Conservation (phyloP, 371 early-diverging fungal species). For the Spraguea lophii region DNA sequence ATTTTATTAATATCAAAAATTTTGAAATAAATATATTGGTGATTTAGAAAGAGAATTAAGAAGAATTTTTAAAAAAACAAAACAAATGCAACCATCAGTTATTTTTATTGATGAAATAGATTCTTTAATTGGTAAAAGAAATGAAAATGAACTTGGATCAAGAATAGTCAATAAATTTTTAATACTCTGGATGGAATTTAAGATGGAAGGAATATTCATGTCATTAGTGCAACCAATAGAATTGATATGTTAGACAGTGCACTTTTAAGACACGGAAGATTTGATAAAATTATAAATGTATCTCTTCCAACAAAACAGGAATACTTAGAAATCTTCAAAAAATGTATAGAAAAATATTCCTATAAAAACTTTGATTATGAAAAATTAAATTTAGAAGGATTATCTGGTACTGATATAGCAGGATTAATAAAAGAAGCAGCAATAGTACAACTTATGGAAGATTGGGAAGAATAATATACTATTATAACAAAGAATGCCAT, state of each 20-base stretch:
- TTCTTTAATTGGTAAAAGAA: constrained; percentile 62
- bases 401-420: constrained; percentile 43
- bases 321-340: constrained; percentile 44
- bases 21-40: constrained; percentile 99
- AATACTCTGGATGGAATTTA: constrained; percentile 93
- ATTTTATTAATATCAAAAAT: constrained; percentile 92
- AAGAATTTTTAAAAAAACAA: constrained; percentile 81
- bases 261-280: constrained; percentile 84
- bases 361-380: constrained; percentile 24
- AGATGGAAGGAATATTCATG: constrained; percentile 50
- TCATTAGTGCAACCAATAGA: constrained; percentile 93
- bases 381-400: constrained; percentile 27
- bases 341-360: constrained; percentile 28
- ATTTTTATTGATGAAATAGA: constrained; percentile 96
- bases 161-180: constrained; percentile 89
- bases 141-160: constrained; percentile 49
- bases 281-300: constrained; percentile 83
- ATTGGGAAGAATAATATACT: constrained; percentile 28
- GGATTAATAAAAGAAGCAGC: constrained; percentile 41
- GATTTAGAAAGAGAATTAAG: constrained; percentile 90
- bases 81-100: constrained; percentile 53
- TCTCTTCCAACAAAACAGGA: constrained; percentile 52
- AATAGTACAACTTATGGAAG: constrained; percentile 28
- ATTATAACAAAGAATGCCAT: too few relatives aligned
- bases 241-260: constrained; percentile 84